These are phyloP conservation scores for Termitomyces sp. DNA, from an alignment of 768 basidiomycete species.

Conservation along the genomic window DNA sequence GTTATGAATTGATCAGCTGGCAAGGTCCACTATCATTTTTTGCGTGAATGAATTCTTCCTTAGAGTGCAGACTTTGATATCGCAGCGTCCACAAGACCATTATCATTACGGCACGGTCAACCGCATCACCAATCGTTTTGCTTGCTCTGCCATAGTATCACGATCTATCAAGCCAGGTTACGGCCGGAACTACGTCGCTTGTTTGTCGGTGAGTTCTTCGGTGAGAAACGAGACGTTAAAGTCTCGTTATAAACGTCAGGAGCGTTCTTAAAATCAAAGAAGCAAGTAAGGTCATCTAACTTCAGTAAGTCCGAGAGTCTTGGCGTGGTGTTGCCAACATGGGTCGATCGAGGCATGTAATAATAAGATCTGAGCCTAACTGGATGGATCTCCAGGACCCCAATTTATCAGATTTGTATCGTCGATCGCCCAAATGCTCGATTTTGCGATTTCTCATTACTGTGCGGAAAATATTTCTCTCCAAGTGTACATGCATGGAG, in stretches of 20 bases:
- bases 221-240: conserved; percentile 1
- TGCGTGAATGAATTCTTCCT: too few relatives aligned
- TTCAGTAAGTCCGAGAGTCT: background rate
- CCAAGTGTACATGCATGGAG: too few relatives aligned
- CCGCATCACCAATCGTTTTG: too few relatives aligned
- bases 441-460: too few relatives aligned
- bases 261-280: conserved; percentile 18
- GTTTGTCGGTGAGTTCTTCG: conserved; percentile 16
- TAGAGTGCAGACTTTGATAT: too few relatives aligned
- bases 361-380: background rate
- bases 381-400: background rate
- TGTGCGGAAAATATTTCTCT: too few relatives aligned
- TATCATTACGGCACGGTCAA: too few relatives aligned
- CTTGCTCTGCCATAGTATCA: too few relatives aligned
- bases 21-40: too few relatives aligned
- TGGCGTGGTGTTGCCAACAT: background rate
- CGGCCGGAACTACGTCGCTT: conserved; percentile 14
- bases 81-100: too few relatives aligned
- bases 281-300: conserved; percentile 23
- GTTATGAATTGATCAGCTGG: background rate
- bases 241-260: background rate
- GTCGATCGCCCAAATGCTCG: too few relatives aligned
- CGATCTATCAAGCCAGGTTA: background rate
- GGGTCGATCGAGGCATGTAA: background rate
- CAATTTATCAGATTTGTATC: too few relatives aligned